Evolutionary conservation across 208 protist genomes (phyloP).

Genomic region (Trypanosoma scelopori): DNA sequence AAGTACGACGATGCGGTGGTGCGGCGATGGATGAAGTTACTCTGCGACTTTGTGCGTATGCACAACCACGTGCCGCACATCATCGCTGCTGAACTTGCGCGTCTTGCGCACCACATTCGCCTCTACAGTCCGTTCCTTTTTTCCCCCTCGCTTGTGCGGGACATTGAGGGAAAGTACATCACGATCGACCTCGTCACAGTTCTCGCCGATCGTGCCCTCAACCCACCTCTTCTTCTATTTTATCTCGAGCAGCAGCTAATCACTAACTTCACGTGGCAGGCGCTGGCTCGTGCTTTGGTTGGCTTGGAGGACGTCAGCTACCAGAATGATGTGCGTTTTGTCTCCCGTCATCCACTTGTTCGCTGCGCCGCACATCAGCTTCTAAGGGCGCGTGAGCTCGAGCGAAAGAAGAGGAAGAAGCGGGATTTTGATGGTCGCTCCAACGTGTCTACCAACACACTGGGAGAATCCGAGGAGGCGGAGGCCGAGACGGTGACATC

Average conservation of each 20-base stretch:
- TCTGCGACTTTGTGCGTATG: constrained; percentile 52
- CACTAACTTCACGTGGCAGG: constrained; percentile 36
- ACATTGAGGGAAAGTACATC: constrained; percentile 48
- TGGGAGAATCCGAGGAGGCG: background rate
- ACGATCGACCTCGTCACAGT: constrained; percentile 38
- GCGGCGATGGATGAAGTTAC: constrained; percentile 51
- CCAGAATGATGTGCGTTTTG: constrained; percentile 27
- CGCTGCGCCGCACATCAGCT: constrained; percentile 21
- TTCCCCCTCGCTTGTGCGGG: constrained; percentile 32
- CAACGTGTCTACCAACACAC: background rate
- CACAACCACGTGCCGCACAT: constrained; percentile 62
- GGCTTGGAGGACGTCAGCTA: constrained; percentile 42
- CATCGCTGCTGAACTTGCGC: constrained; percentile 60
- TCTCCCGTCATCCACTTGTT: constrained; percentile 39
- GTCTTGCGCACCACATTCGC: constrained; percentile 60
- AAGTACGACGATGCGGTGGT: constrained; percentile 37
- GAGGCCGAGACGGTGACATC: background rate
- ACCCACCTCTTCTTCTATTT: constrained; percentile 51
- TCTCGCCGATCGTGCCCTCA: constrained; percentile 54
- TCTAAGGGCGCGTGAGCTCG: constrained; percentile 5
- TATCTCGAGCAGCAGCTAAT: constrained; percentile 47
- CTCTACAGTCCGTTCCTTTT: constrained; percentile 60
- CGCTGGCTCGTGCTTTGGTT: constrained; percentile 30
- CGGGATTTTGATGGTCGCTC: background rate
- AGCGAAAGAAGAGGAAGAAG: background rate